These are phyloP conservation scores for Polytrichum commune DNA, from an alignment of 225 moss, liverwort and hornwort genomes.

Conservation along the genomic window DNA sequence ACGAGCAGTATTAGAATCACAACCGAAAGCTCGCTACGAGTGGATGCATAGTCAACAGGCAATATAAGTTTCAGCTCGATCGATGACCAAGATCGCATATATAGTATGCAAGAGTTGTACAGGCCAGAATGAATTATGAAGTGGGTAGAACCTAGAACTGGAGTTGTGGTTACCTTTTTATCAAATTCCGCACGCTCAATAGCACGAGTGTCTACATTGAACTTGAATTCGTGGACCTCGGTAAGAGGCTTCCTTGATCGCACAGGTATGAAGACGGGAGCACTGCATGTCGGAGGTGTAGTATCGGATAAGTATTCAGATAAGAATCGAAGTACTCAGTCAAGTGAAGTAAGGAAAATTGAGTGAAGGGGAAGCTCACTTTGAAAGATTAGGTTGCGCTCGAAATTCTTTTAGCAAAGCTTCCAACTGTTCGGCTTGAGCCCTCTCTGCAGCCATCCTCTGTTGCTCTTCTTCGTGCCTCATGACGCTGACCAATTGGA, in stretches of 20 bases:
- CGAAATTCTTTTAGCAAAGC: conserved; percentile 70
- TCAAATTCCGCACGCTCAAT: conserved; percentile 91
- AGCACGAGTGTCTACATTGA: conserved; percentile 75
- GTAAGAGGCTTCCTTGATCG: conserved; percentile 86
- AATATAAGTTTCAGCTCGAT: too few species aligned
- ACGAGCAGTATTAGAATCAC: neutral
- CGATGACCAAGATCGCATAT: too few species aligned
- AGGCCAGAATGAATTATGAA: too few species aligned
- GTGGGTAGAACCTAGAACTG: neutral
- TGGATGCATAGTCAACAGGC: too few species aligned
- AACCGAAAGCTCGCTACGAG: neutral
- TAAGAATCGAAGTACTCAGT: too few species aligned
- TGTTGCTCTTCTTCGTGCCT: conserved; percentile 58
- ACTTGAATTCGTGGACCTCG: conserved; percentile 84
- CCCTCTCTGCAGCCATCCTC: conserved; percentile 36
- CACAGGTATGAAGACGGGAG: conserved; percentile 74
- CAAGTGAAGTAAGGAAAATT: too few species aligned
- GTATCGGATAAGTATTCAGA: neutral
- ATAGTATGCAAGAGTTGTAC: too few species aligned
- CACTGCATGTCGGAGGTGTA: conserved; percentile 25
- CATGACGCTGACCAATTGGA: conserved; percentile 50
- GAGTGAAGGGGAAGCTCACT: conserved; percentile 30
- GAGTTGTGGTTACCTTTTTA: conserved; percentile 44
- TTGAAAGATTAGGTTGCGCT: conserved; percentile 83
- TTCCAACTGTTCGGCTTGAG: conserved; percentile 37